Base-by-base conservation (phyloP, 2,329 filamentous ascomycete species). In the Knoxdaviesia proteae region DNA sequence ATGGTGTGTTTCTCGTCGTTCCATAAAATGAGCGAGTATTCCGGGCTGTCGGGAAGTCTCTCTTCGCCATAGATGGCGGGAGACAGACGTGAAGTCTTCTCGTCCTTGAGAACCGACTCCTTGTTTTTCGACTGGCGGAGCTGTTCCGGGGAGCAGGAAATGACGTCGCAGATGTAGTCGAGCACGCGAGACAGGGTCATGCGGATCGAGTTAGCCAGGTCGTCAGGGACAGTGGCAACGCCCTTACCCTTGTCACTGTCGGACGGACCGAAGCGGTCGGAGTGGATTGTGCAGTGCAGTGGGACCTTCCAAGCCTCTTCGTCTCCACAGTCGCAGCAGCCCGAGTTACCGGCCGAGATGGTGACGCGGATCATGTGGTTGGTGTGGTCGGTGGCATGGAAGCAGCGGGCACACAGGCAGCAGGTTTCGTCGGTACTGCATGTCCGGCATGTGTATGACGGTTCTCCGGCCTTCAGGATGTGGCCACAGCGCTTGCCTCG, bases 1-100 rank as follows among this genome's bases (percentile, higher is more conserved):
- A 96, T 79, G 0, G 90, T 98, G 56, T 98, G 90, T 59, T 98
- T 98, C 61, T 98, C 90, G 49, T 98, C 90, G 52, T 98, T 98
- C 90, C 90, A 98, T 5, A 98, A 65, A 10, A 94, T 65, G 38
- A 98, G 63, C 5, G 83, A 80, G 57, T 80, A 98, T 51, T 94
- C 84, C 7, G 51, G 51, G 46, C 59, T 61, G 7, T 52, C 51
- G 30, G 60, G 53, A n/a, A 42, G 36, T 34, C 32, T 36, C 10
- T 55, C 49, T 6, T 55, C 52, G 50, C 87, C 90, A 59, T 86
- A 87, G 40, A 76, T 77, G 0, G 54, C 51, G 2, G 80, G 73
- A 6, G 72, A 75, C 34, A 96, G 63, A 20, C 87, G 72, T 10
- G 88, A 94, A 46, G 72, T 68, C 45, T 70, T 67, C 61, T 96